Percentiles rank a stretch among this genome's conserved stretches.
Evolutionary conservation across 1,284 basidiomycete species (phyloP).

Genomic region (Apiotrichum gracile): DNA sequence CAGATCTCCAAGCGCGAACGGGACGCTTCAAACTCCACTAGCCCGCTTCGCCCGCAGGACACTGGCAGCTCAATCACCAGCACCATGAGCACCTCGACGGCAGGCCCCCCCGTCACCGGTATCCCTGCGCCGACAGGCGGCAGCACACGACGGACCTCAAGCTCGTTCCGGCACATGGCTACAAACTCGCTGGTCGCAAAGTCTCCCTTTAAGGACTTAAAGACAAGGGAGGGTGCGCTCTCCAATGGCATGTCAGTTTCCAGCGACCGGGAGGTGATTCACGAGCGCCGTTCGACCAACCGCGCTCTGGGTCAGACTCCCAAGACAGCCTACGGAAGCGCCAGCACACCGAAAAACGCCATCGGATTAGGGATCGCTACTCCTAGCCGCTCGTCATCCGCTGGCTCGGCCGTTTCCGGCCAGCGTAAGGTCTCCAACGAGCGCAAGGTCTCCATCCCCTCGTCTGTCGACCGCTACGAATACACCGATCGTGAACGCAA

Average conservation of each 20-base stretch:
- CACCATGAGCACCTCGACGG: not conserved
- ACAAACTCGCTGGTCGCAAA: slow-evolving; percentile 79
- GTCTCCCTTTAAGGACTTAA: slow-evolving; percentile 69
- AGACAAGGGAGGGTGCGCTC: slow-evolving; percentile 19
- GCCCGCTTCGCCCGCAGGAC: slow-evolving; percentile 21
- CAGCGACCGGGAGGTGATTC: slow-evolving; percentile 23
- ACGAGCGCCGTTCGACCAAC: slow-evolving; percentile 27
- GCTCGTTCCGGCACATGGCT: slow-evolving; percentile 73
- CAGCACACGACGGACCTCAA: slow-evolving; percentile 59
- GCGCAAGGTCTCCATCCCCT: slow-evolving; percentile 26
- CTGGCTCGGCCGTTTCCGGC: not conserved
- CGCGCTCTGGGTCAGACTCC: slow-evolving; percentile 31
- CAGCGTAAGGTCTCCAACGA: slow-evolving; percentile 31
- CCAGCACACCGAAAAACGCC: slow-evolving; percentile 30
- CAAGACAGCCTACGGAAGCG: slow-evolving; percentile 26
- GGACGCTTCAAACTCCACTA: slow-evolving; percentile 3
- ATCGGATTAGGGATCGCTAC: slow-evolving; percentile 35
- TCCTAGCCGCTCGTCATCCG: not conserved
- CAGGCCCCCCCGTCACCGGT: not conserved
- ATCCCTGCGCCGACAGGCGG: not conserved
- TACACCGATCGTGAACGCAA: slow-evolving; percentile 15
- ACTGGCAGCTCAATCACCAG: slow-evolving; percentile 11
- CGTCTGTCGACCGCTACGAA: slow-evolving; percentile 14
- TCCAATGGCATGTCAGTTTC: slow-evolving; percentile 26
- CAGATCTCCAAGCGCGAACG: slow-evolving; percentile 43